A percentile compares a stretch with the other conserved stretches of the same genome.
Evolutionary conservation across 1,284 basidiomycete species (phyloP).

Genomic region (Ganoderma boninense): DNA sequence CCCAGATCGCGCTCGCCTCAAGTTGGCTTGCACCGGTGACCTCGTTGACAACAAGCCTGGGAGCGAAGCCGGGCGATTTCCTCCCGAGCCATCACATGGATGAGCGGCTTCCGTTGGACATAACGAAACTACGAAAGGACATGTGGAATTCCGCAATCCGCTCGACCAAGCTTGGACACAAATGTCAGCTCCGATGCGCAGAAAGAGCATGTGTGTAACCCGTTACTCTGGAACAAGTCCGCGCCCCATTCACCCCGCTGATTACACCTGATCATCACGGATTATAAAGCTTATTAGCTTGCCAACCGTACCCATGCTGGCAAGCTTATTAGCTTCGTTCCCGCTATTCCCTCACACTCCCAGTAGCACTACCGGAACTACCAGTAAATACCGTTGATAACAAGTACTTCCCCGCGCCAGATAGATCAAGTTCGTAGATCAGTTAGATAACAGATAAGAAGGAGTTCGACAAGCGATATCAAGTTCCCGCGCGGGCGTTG

Average conservation of each 20-base stretch:
- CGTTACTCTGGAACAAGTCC: conserved; percentile 4
- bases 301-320: too few species aligned
- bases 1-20: conserved; percentile 13
- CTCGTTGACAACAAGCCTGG: background rate
- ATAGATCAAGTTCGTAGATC: too few species aligned
- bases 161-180: background rate
- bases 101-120: background rate
- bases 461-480: too few species aligned
- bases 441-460: too few species aligned
- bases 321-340: too few species aligned
- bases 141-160: background rate
- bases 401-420: too few species aligned
- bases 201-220: conserved; percentile 12
- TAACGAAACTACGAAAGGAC: conserved; percentile 8
- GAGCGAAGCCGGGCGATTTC: background rate
- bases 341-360: too few species aligned
- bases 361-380: too few species aligned
- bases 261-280: too few species aligned
- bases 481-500: too few species aligned
- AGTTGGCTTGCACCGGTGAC: background rate
- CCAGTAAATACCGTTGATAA: too few species aligned
- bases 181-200: conserved; percentile 5
- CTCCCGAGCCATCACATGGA: background rate
- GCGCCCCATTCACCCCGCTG: conserved; percentile 16
- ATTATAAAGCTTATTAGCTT: too few species aligned